A percentile compares a stretch with the other conserved stretches of the same genome.
Evolutionary conservation across 768 basidiomycete genomes (phyloP).

Genomic region (Lactarius psammicola): DNA sequence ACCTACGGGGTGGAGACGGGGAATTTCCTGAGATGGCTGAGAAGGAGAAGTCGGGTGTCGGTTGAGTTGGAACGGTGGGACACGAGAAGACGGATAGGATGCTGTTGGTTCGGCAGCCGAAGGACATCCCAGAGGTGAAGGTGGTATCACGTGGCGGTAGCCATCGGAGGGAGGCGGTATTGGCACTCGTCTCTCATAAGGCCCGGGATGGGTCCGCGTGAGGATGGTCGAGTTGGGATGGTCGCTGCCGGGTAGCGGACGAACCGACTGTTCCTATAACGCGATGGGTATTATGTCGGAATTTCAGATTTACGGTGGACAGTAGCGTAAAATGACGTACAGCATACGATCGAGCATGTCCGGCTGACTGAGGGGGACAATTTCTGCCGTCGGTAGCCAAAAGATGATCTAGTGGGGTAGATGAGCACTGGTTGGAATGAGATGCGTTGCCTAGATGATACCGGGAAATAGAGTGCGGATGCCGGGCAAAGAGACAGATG

Average conservation of each 20-base stretch:
- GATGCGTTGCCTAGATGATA: slow-evolving; percentile 25
- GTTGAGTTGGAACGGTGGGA: slow-evolving; percentile 8
- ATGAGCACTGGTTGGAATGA: slow-evolving; percentile 17
- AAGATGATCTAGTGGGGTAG: slow-evolving; percentile 26
- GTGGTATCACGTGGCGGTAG: slow-evolving; percentile 6
- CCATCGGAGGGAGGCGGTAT: slow-evolving; percentile 15
- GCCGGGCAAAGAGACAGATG: slow-evolving; percentile 32
- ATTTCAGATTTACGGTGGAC: background rate
- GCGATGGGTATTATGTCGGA: background rate
- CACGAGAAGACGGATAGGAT: slow-evolving; percentile 8
- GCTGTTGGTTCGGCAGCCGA: slow-evolving; percentile 5
- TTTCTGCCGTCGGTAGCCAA: slow-evolving; percentile 21
- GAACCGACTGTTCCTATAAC: slow-evolving; percentile 19
- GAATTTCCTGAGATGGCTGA: slow-evolving; percentile 16
- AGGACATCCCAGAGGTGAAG: slow-evolving; percentile 6
- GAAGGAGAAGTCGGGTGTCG: slow-evolving; percentile 12
- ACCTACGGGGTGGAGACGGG: slow-evolving; percentile 20
- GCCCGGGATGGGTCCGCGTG: slow-evolving; percentile 14
- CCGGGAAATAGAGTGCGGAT: slow-evolving; percentile 36
- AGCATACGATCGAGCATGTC: background rate
- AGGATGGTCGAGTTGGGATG: background rate
- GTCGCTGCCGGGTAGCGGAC: slow-evolving; percentile 8
- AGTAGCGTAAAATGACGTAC: slow-evolving; percentile 7
- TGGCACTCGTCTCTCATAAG: slow-evolving; percentile 14
- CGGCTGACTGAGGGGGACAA: slow-evolving; percentile 11